Percentiles rank a stretch among this genome's conserved stretches.
Conservation (phyloP, 495 filamentous ascomycete species). For the Astrothelium macrocarpum region DNA sequence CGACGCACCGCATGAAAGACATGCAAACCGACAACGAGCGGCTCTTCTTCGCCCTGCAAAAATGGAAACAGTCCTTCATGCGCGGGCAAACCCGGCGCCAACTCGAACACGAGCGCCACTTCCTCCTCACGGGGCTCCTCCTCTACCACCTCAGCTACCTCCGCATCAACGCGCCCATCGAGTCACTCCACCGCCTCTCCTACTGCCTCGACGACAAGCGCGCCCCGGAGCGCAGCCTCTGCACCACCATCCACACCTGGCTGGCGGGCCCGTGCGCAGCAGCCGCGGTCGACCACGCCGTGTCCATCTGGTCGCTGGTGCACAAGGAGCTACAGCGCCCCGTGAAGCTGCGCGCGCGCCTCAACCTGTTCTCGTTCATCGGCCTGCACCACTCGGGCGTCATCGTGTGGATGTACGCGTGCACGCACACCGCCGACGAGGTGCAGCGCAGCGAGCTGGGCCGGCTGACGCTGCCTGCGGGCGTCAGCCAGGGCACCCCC, state of each 20-base stretch:
- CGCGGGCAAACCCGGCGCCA: conserved; percentile 1
- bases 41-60: conserved; percentile 1
- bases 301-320: conserved; percentile 4
- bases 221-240: neutral
- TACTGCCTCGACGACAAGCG: conserved; percentile 2
- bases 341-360: neutral
- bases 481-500: neutral
- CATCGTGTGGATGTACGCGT: conserved; percentile 2
- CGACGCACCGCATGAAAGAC: neutral
- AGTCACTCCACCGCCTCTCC: neutral
- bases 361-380: conserved; percentile 4
- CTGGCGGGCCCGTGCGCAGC: neutral
- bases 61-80: neutral
- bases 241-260: neutral
- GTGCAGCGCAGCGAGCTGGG: neutral
- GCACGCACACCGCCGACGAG: neutral
- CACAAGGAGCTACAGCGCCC: conserved; percentile 1
- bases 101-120: conserved; percentile 1
- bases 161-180: conserved; percentile 1
- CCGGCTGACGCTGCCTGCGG: neutral
- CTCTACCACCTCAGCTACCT: conserved; percentile 3
- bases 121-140: neutral
- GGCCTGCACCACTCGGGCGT: neutral
- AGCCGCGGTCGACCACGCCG: neutral
- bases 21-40: conserved; percentile 1